These are phyloP conservation scores for Kwoniella mangroviensis DNA, from an alignment of 768 basidiomycete species.

Conservation along the genomic window DNA sequence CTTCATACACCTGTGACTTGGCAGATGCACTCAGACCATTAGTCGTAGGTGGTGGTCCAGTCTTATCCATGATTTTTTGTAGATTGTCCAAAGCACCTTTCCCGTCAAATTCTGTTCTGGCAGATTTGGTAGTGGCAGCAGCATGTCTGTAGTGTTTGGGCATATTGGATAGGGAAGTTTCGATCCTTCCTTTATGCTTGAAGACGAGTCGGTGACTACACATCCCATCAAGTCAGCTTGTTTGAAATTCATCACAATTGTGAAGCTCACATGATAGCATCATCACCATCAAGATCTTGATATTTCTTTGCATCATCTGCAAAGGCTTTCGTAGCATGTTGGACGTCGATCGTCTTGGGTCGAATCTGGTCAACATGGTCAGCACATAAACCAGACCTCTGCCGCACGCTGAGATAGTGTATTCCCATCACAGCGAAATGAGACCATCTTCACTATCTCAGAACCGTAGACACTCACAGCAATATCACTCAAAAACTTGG, in stretches of 20 bases:
- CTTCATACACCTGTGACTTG: slow-evolving; percentile 42
- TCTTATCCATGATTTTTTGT: slow-evolving; percentile 31
- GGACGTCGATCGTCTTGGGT: slow-evolving; percentile 38
- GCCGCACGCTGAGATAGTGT: no score
- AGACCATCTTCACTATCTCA: background rate
- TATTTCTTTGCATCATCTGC: slow-evolving; percentile 37
- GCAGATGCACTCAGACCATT: slow-evolving; percentile 30
- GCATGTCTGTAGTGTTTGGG: slow-evolving; percentile 27
- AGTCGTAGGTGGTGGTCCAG: slow-evolving; percentile 34
- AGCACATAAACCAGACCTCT: background rate
- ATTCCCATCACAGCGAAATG: no score
- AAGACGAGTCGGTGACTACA: slow-evolving; percentile 40
- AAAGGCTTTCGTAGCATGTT: slow-evolving; percentile 28
- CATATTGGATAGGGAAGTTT: slow-evolving; percentile 22
- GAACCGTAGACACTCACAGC: slow-evolving; percentile 37
- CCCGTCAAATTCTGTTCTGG: slow-evolving; percentile 38
- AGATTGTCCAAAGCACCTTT: slow-evolving; percentile 29
- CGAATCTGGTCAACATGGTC: slow-evolving; percentile 29
- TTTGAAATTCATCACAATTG: background rate
- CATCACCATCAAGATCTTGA: slow-evolving; percentile 44
- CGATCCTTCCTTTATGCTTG: slow-evolving; percentile 39
- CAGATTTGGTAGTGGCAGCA: slow-evolving; percentile 3
- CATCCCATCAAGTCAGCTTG: background rate
- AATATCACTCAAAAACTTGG: slow-evolving; percentile 50
- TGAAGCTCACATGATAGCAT: slow-evolving; percentile 39